Evolutionary conservation across 2,329 filamentous ascomycete genomes (phyloP).

Genomic region (Botrytis aclada): DNA sequence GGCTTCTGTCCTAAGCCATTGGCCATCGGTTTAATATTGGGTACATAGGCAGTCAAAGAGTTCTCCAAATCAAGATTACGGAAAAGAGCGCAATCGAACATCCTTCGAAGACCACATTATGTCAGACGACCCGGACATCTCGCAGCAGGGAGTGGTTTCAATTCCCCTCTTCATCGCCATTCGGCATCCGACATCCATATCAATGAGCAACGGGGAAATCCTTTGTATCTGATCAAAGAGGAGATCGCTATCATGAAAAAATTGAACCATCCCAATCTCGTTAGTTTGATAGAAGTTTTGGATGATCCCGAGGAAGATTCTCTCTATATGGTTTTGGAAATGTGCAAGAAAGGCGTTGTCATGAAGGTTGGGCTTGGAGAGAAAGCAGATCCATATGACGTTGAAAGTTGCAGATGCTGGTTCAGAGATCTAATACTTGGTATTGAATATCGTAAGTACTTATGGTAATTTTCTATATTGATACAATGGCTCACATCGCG

Average conservation of each 20-base stretch:
- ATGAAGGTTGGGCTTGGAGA: conserved; percentile 95
- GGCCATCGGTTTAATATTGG: conserved; percentile 19
- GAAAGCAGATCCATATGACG: conserved; percentile 73
- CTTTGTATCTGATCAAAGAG: conserved; percentile 84
- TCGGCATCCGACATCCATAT: conserved; percentile 51
- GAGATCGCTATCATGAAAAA: conserved; percentile 99
- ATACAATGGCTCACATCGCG: conserved; percentile 24
- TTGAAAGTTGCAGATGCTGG: conserved; percentile 82
- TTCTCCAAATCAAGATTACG: conserved; percentile 91
- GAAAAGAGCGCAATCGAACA: conserved; percentile 85
- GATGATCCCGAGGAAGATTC: conserved; percentile 96
- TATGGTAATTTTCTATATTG: neutral
- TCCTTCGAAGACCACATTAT: conserved; percentile 64
- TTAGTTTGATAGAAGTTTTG: conserved; percentile 87
- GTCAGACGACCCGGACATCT: conserved; percentile 48
- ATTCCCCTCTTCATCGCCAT: conserved; percentile 47
- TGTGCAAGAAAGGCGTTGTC: conserved; percentile 96
- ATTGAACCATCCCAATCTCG: conserved; percentile 90
- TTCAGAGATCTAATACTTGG: conserved; percentile 93
- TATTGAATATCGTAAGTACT: conserved; percentile 78
- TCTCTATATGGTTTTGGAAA: conserved; percentile 97
- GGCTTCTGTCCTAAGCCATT: neutral
- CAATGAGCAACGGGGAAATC: conserved; percentile 61
- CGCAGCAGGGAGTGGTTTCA: conserved; percentile 45
- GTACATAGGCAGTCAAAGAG: conserved; percentile 81